A percentile compares a stretch with the other conserved stretches of the same genome.
Conservation (phyloP, 1,139 yeast genomes). For the Candida labiduridarum region DNA sequence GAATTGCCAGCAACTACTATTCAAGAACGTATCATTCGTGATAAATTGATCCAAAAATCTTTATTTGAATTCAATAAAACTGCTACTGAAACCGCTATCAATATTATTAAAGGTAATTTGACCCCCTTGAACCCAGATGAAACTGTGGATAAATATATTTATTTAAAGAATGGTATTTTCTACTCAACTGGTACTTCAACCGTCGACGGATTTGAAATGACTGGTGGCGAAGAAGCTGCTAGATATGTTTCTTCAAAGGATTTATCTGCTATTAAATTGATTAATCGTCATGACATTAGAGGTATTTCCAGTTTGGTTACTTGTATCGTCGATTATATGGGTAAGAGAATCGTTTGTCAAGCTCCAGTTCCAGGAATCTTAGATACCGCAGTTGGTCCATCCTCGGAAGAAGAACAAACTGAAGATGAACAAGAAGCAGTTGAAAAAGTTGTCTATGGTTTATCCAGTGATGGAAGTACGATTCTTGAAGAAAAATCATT, state of each 20-base stretch:
- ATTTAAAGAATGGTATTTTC: slow-evolving; percentile 79
- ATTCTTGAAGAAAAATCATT: slow-evolving; percentile 54
- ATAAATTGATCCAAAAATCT: slow-evolving; percentile 71
- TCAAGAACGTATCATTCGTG: slow-evolving; percentile 74
- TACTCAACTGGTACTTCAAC: slow-evolving; percentile 82
- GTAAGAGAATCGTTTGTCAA: slow-evolving; percentile 86
- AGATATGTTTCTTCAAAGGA: slow-evolving; percentile 82
- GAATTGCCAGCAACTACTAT: slow-evolving; percentile 64
- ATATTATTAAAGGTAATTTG: slow-evolving; percentile 73
- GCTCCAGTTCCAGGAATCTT: slow-evolving; percentile 98
- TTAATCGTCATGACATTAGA: slow-evolving; percentile 66
- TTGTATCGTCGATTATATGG: slow-evolving; percentile 84
- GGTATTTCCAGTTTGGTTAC: slow-evolving; percentile 77
- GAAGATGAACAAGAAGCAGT: slow-evolving; percentile 23
- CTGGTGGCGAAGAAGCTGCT: slow-evolving; percentile 88
- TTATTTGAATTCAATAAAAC: slow-evolving; percentile 74
- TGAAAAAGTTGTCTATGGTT: slow-evolving; percentile 73
- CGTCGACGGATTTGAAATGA: slow-evolving; percentile 59
- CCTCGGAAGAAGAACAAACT: slow-evolving; percentile 29
- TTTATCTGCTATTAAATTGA: slow-evolving; percentile 65
- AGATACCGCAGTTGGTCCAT: slow-evolving; percentile 43
- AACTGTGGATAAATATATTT: slow-evolving; percentile 61
- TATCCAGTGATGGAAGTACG: slow-evolving; percentile 58
- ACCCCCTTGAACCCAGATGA: slow-evolving; percentile 82
- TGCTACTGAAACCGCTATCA: slow-evolving; percentile 80